Conservation (phyloP, 2,329 filamentous ascomycete species). For the Colletotrichum sp. region DNA sequence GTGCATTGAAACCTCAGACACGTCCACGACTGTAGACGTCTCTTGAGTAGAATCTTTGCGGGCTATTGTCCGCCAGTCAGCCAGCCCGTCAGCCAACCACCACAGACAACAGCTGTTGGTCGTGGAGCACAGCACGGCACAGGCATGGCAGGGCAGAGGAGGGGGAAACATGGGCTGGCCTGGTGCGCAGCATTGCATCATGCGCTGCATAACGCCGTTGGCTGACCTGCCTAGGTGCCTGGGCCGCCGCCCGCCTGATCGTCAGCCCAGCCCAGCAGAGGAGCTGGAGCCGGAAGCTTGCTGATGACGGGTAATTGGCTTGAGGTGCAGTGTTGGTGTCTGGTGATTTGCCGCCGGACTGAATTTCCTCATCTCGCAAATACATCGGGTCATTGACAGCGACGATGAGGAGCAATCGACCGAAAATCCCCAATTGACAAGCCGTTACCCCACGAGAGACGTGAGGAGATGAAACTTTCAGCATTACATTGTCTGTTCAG, state of each 20-base stretch:
- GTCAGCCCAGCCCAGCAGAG: not conserved
- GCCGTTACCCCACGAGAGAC: not conserved
- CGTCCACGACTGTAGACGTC: not conserved
- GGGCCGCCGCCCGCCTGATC: not conserved
- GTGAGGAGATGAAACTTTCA: not conserved
- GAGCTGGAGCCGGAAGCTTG: not conserved
- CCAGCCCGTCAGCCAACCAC: not conserved
- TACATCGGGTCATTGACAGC: not conserved
- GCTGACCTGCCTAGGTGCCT: not conserved
- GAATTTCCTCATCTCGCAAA: not conserved
- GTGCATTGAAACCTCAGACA: constrained; percentile 6
- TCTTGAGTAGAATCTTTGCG: not conserved
- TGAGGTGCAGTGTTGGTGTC: not conserved
- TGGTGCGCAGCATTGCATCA: constrained; percentile 18
- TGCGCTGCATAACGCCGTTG: constrained; percentile 10
- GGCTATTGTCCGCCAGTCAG: not conserved
- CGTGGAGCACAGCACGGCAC: not conserved
- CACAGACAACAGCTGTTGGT: not conserved
- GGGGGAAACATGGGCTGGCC: not conserved
- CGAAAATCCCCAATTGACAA: not conserved
- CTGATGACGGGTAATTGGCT: not conserved
- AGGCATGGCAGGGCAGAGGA: not conserved
- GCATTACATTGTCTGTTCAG: constrained; percentile 9
- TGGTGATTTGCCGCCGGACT: not conserved
- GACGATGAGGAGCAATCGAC: not conserved